Base-by-base conservation (phyloP, 306 rosid genomes). In the Vigna angularis region DNA sequence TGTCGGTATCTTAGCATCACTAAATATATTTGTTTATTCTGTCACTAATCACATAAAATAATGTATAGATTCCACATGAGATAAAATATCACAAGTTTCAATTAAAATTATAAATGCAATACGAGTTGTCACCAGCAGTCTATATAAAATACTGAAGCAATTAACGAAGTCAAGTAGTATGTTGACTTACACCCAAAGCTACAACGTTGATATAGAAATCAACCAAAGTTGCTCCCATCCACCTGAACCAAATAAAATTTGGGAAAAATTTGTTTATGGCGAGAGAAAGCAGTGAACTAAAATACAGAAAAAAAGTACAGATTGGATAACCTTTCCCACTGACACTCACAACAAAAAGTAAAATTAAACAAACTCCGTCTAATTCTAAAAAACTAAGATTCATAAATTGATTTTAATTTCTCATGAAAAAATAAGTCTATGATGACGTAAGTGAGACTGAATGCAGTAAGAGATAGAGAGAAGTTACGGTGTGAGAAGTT, bases 181-280 rank as follows among this genome's bases (percentile, higher is more conserved):
- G 15, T 65, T 18, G 30, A 77, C 90, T 76, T 92, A 94, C 97
- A 30, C 83, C 85, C 26, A 94, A 79, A 68, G 86, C 36, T 20
- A 70, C 73, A 84, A 94, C 71, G 47, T 92, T 89, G 85, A 94
- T 86, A 66, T 87, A 94, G 83, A 94, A 92, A 84, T 94, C 98
- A 82, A 94, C 44, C 90, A 89, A 82, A 76, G 92, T 79, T 49
- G 95, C 90, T 3, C 0, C 79, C 94, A 94, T 86, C 93, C 97
- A 90, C 83, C 98, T 94, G 91, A 84, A 84, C 74, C 82, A 83
- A 72, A 49, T 1, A 74, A 5, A n/a, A 66, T 28, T 65, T 44
- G 52, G 14, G 20, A 40, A 3, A 22, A 22, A 15, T 1, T 40
- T 36, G 24, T 20, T 50, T 12, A 52, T 16, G 72, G 6, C 24